Base-by-base conservation (phyloP, 2,329 filamentous ascomycete species). In the Paecilomyces dactylethromorphus region DNA sequence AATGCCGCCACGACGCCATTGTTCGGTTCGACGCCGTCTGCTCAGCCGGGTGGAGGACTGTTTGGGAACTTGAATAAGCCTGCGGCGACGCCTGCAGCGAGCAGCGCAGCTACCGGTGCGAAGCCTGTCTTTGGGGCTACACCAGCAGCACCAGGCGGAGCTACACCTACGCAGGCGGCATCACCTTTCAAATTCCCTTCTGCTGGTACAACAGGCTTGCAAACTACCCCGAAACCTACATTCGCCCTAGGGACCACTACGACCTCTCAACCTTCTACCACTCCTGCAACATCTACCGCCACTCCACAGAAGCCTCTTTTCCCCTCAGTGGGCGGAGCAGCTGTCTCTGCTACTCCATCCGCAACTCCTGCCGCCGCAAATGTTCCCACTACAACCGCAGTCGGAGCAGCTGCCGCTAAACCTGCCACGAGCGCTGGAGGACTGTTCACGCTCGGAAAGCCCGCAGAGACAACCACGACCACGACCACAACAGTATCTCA, bases 261-360 rank as follows among this genome's bases (percentile, higher is more conserved):
- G 33, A 56, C 66, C 21, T 61, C 63, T 54, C 59, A 62, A 26
- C 61, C 69, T 18, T 62, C 67, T 49, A 64, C 66, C 53, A 63
- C 68, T 15, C 60, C 68, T 18, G 61, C 67, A 21, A 59, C 70
- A 45, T 69, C 72, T 32, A 64, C 68, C 29, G 64, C 71, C 26
- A 70, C 71, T 35, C 69, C 71, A 13, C 69, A 72, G 61, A 74
- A 74, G 57, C 62, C 71, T 50, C 57, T 69, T n/a, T 75, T 75
- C 60, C 35, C 35, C 18, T 66, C 69, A 51, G 55, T 70, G 24
- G 70, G 70, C 8, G 65, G 64, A 21, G 57, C 70, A 32, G 65
- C 72, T 54, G 65, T 71, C 5, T 69, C 71, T 2, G 63, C 69
- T 59, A 64, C 69, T 15, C 65, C 67, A 24, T 71, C 71, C 11